phyloP scores from a whole-genome alignment of 805 yeast species.

The Yarrowia divulgata region DNA sequence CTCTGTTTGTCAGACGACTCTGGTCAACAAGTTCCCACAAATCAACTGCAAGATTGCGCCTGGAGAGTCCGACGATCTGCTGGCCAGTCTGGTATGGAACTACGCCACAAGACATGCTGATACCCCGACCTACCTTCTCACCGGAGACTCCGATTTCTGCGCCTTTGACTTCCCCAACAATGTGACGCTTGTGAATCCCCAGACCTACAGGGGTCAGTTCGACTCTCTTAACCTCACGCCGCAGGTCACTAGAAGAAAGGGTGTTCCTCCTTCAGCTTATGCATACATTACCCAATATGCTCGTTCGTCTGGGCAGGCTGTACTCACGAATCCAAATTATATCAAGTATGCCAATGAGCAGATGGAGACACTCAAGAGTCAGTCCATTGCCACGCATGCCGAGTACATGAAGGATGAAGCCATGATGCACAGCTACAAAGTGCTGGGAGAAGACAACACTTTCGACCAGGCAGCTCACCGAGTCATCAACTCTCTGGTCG shows the following conservation, averaged over 20 bases:
- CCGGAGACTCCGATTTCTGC: background rate
- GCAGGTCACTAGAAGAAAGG: background rate
- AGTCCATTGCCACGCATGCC: background rate
- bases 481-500: background rate
- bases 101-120: background rate
- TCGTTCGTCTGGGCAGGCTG: no score
- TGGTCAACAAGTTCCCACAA: background rate
- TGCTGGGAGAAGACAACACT: background rate
- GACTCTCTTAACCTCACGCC: background rate
- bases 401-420: background rate
- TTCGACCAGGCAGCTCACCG: background rate
- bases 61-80: background rate
- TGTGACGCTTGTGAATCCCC: background rate
- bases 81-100: background rate
- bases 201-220: background rate
- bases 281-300: background rate
- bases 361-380: background rate
- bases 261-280: background rate
- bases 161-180: conserved; percentile 15
- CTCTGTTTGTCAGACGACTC: background rate
- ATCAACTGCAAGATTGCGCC: background rate
- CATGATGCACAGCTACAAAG: background rate
- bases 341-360: background rate
- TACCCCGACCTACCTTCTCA: conserved; percentile 1
- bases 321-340: background rate